Percentiles rank a stretch among this genome's conserved stretches.
phyloP scores from a whole-genome alignment of 805 yeast species.

The Lipomyces anomalus region DNA sequence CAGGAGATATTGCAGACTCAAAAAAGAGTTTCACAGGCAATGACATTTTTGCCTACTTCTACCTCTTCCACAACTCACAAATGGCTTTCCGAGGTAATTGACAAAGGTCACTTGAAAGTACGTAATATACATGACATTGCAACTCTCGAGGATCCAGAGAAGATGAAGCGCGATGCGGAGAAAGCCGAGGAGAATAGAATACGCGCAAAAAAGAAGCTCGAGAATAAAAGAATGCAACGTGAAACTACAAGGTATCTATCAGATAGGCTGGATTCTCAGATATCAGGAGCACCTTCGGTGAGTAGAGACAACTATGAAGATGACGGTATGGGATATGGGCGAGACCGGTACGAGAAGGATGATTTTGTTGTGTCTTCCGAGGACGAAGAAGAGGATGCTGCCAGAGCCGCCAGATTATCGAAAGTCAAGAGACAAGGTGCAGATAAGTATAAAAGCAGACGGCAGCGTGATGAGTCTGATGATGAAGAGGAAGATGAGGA shows the following conservation, averaged over 20 bases:
- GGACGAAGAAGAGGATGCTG: constrained; percentile 30
- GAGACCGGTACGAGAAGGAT: constrained; percentile 35
- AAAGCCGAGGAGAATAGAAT: constrained; percentile 36
- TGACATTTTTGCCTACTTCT: constrained; percentile 83
- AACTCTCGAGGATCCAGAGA: constrained; percentile 42
- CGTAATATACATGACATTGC: constrained; percentile 33
- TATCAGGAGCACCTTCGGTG: constrained; percentile 1
- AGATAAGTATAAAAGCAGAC: constrained; percentile 15
- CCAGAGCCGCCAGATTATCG: constrained; percentile 30
- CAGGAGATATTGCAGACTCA: constrained; percentile 68
- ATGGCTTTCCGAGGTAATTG: constrained; percentile 51
- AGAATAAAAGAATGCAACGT: constrained; percentile 24
- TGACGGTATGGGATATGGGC: constrained; percentile 26
- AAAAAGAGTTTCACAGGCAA: constrained; percentile 54
- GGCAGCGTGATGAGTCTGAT: constrained; percentile 27
- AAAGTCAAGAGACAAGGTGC: constrained; percentile 31
- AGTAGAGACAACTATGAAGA: constrained; percentile 18
- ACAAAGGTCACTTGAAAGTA: constrained; percentile 32
- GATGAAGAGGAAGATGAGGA: constrained; percentile 31
- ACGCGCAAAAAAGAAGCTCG: constrained; percentile 39
- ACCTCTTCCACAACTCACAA: constrained; percentile 80
- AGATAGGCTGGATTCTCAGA: constrained; percentile 1
- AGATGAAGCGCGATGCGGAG: constrained; percentile 40
- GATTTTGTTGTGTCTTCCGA: constrained; percentile 33
- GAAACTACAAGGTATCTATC: constrained; percentile 2